These are phyloP conservation scores for Cryptococcus sp. DNA, from an alignment of 1,284 basidiomycete genomes.

Conservation along the genomic window DNA sequence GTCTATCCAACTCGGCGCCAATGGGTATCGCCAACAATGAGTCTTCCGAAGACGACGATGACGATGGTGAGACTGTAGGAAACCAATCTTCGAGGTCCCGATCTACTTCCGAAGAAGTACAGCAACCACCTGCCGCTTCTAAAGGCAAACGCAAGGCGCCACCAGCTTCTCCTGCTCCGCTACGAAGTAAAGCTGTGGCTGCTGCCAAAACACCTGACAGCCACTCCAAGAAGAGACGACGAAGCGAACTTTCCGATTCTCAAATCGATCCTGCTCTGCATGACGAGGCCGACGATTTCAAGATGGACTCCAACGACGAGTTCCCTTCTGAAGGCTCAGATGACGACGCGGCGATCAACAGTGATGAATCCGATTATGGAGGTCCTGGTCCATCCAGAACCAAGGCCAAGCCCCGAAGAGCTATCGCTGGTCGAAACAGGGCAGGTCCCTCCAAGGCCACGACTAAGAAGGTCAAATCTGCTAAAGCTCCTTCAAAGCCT, in stretches of 20 bases:
- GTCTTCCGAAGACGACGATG: conserved; percentile 38
- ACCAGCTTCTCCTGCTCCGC: too few relatives aligned
- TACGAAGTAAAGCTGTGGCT: too few relatives aligned
- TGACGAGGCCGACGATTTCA: conserved; percentile 1
- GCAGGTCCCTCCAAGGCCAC: conserved; percentile 3
- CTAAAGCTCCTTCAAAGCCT: neutral
- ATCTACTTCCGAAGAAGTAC: too few relatives aligned
- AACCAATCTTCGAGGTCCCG: conserved; percentile 32
- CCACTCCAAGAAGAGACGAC: conserved; percentile 36
- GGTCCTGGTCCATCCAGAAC: neutral
- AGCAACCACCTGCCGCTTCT: too few relatives aligned
- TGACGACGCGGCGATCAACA: neutral
- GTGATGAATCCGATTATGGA: conserved; percentile 7
- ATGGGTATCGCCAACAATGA: conserved; percentile 13
- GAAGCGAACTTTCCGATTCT: conserved; percentile 29
- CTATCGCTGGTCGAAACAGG: conserved; percentile 1
- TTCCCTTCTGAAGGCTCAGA: conserved; percentile 1
- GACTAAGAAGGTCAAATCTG: conserved; percentile 3
- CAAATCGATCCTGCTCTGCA: conserved; percentile 16
- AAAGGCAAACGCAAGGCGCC: too few relatives aligned
- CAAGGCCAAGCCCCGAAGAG: neutral
- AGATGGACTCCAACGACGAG: conserved; percentile 6
- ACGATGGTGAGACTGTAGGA: conserved; percentile 37
- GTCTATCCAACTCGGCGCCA: conserved; percentile 17
- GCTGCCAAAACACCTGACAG: neutral